phyloP scores from a whole-genome alignment of 257 asterid genomes.

The Solanum pennellii region DNA sequence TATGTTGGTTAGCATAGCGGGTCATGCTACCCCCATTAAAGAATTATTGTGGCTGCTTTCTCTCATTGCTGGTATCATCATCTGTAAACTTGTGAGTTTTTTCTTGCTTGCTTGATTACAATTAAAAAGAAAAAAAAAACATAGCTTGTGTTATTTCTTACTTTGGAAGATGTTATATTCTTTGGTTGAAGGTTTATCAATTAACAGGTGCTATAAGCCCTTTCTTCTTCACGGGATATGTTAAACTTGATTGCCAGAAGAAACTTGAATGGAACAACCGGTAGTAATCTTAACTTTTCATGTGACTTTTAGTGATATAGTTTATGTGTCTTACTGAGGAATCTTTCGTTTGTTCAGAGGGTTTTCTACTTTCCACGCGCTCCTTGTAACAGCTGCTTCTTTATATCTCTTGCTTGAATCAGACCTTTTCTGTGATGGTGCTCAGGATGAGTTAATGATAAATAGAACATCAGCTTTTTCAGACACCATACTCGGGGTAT shows the following conservation, averaged over 20 bases:
- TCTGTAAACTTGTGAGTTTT: conserved; percentile 74
- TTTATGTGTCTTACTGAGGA: not conserved
- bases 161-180: conserved; percentile 16
- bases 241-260: conserved; percentile 47
- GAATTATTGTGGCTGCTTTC: conserved; percentile 51
- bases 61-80: conserved; percentile 51
- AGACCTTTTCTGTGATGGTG: conserved; percentile 34
- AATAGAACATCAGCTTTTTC: conserved; percentile 52
- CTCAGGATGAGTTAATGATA: conserved; percentile 32
- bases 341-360: conserved; percentile 40
- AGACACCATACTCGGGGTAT: conserved; percentile 72
- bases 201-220: conserved; percentile 64
- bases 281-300: conserved; percentile 21
- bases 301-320: not conserved
- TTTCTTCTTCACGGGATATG: conserved; percentile 45
- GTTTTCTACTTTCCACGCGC: conserved; percentile 84
- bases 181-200: conserved; percentile 65
- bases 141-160: not conserved
- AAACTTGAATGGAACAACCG: conserved; percentile 91
- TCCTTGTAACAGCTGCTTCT: conserved; percentile 55
- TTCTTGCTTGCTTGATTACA: not conserved
- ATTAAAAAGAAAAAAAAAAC: not conserved
- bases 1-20: conserved; percentile 26
- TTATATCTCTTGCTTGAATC: conserved; percentile 57
- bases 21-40: conserved; percentile 34